A percentile compares a stretch with the other conserved stretches of the same genome.
These are phyloP conservation scores for Rhodotorula sp. DNA, from an alignment of 1,284 basidiomycete genomes.

Conservation along the genomic window DNA sequence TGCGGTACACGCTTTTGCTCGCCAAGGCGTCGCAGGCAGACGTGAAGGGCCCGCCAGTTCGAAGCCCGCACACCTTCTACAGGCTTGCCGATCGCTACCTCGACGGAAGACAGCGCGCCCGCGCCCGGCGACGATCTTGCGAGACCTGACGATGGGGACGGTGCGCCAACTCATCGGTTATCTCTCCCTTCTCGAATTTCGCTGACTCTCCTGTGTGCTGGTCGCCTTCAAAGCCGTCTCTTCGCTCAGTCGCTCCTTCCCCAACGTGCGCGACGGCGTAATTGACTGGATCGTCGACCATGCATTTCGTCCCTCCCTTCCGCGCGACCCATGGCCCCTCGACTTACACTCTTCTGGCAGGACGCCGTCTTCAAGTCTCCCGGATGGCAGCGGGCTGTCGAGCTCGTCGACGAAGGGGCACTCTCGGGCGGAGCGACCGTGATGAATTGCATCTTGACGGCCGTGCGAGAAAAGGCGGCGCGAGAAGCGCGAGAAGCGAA, in stretches of 20 bases:
- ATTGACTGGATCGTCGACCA: neutral
- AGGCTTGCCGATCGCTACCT: neutral
- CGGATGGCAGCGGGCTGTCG: neutral
- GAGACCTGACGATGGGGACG: slow-evolving; percentile 5
- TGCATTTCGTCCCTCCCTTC: slow-evolving; percentile 2
- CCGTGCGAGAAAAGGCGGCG: too few relatives aligned
- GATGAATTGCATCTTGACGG: neutral
- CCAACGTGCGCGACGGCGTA: neutral
- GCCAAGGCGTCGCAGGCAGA: too few relatives aligned
- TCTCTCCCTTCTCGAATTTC: neutral
- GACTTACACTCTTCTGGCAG: neutral
- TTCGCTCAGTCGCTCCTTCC: neutral
- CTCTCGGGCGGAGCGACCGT: neutral
- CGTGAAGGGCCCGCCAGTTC: too few relatives aligned
- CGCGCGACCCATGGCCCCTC: neutral
- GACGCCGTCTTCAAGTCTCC: neutral
- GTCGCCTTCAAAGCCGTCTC: slow-evolving; percentile 8
- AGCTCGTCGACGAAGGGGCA: neutral
- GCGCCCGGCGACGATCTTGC: too few relatives aligned
- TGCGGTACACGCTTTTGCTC: too few relatives aligned
- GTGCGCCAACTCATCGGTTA: neutral
- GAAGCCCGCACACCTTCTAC: too few relatives aligned
- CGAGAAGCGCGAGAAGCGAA: too few relatives aligned
- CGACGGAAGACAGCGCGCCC: too few relatives aligned
- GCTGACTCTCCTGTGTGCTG: neutral